phyloP scores from a whole-genome alignment of 108 stramenopile species.

The Pseudonitzschia multiseries region DNA sequence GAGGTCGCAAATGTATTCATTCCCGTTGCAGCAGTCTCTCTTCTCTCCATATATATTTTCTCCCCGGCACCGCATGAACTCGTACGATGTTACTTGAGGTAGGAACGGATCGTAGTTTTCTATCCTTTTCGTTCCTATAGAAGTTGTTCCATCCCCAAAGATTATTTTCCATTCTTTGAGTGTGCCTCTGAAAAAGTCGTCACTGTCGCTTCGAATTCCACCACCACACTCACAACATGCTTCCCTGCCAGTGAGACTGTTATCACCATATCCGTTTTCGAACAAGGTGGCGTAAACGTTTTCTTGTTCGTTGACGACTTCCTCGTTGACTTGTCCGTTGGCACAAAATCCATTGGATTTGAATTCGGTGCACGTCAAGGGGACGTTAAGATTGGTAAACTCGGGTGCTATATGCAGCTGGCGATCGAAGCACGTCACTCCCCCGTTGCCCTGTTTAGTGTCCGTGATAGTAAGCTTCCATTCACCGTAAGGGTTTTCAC shows the following conservation, averaged over 20 bases:
- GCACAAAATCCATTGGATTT: neutral
- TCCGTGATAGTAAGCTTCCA: slow-evolving; percentile 29
- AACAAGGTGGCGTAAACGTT: neutral
- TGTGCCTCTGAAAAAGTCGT: neutral
- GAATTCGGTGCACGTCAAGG: neutral
- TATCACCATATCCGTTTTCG: neutral
- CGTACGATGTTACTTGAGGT: neutral
- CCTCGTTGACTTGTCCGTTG: neutral
- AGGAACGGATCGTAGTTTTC: neutral
- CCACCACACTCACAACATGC: slow-evolving; percentile 27
- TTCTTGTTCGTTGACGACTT: neutral
- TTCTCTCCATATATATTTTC: neutral
- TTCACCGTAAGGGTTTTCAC: slow-evolving; percentile 29
- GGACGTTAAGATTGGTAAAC: neutral
- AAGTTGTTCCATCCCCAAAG: neutral
- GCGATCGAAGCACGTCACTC: neutral
- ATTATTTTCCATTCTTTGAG: slow-evolving; percentile 1
- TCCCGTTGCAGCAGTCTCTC: slow-evolving; percentile 63
- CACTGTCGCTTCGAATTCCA: neutral
- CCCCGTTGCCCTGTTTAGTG: neutral
- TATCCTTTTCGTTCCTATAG: neutral
- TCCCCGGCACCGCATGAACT: slow-evolving; percentile 32
- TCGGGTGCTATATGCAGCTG: neutral
- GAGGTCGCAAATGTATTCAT: slow-evolving; percentile 56
- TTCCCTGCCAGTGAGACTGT: neutral